A percentile compares a stretch with the other conserved stretches of the same genome.
These are phyloP conservation scores for Dryas drummondii DNA, from an alignment of 306 rosid species.

Conservation along the genomic window DNA sequence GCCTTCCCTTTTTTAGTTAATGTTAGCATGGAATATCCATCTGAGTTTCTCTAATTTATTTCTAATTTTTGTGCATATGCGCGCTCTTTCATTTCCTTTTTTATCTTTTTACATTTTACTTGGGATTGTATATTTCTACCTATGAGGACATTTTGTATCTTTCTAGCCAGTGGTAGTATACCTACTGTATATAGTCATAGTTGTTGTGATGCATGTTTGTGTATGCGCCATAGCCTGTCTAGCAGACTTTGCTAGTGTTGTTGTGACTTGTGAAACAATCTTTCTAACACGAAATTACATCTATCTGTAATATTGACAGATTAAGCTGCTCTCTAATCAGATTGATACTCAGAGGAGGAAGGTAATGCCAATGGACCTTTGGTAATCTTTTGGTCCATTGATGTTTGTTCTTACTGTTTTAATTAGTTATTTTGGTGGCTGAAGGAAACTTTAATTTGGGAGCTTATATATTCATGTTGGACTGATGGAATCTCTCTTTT, in stretches of 20 bases:
- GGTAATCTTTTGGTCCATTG: not conserved
- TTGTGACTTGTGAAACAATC: too few relatives aligned
- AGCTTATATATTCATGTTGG: not conserved
- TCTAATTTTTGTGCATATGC: not conserved
- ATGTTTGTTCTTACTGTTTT: not conserved
- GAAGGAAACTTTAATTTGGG: not conserved
- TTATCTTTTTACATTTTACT: not conserved
- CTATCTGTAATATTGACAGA: conserved; percentile 34
- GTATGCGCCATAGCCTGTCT: not conserved
- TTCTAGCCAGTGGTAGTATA: not conserved
- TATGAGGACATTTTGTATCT: too few relatives aligned
- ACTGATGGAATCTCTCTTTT: not conserved
- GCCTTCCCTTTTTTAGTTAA: too few relatives aligned
- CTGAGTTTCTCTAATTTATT: not conserved
- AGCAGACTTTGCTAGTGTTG: not conserved
- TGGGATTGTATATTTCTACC: not conserved
- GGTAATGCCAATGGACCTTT: conserved; percentile 36
- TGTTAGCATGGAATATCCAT: not conserved
- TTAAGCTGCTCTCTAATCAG: conserved; percentile 45
- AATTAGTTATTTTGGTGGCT: not conserved
- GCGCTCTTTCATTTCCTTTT: not conserved
- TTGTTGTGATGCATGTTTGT: too few relatives aligned
- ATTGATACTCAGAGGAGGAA: conserved; percentile 57
- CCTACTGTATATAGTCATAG: too few relatives aligned
- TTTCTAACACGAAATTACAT: not conserved